phyloP scores from a whole-genome alignment of 192 early-diverging fungal genomes.

The Jimgerdemannia flammicorona region DNA sequence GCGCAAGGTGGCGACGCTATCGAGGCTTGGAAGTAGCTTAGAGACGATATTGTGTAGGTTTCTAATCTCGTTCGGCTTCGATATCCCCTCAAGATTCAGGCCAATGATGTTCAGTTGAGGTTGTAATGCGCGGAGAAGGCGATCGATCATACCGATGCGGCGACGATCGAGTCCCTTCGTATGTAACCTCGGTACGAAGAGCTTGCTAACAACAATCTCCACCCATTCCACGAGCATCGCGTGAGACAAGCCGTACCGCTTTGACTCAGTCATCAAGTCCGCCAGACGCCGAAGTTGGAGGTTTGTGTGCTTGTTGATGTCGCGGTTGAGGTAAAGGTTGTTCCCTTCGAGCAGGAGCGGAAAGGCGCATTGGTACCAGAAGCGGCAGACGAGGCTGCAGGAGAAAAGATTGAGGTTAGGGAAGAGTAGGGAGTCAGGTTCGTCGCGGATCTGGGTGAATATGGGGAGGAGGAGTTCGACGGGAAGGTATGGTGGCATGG shows the following conservation, averaged over 20 bases:
- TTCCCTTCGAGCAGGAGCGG: neutral
- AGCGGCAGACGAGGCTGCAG: neutral
- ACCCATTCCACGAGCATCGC: neutral
- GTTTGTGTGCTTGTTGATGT: neutral
- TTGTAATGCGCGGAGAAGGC: neutral
- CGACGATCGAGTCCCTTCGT: neutral
- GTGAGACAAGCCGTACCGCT: neutral
- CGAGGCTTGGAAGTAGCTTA: neutral
- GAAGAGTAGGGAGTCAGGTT: neutral
- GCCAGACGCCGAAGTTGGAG: neutral
- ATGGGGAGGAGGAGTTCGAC: neutral
- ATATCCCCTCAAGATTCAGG: neutral
- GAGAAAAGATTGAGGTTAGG: neutral
- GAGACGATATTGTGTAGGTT: neutral
- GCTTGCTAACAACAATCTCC: neutral
- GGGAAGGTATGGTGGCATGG: neutral
- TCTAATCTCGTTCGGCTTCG: neutral
- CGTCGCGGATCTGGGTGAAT: neutral
- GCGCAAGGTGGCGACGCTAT: neutral
- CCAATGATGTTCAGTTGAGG: neutral
- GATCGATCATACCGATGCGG: neutral
- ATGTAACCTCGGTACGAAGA: neutral
- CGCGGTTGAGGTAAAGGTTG: neutral
- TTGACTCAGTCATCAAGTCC: neutral
- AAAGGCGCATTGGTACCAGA: neutral